These are phyloP conservation scores for Rosa hybrid DNA, from an alignment of 331 rosid genomes.

Conservation along the genomic window DNA sequence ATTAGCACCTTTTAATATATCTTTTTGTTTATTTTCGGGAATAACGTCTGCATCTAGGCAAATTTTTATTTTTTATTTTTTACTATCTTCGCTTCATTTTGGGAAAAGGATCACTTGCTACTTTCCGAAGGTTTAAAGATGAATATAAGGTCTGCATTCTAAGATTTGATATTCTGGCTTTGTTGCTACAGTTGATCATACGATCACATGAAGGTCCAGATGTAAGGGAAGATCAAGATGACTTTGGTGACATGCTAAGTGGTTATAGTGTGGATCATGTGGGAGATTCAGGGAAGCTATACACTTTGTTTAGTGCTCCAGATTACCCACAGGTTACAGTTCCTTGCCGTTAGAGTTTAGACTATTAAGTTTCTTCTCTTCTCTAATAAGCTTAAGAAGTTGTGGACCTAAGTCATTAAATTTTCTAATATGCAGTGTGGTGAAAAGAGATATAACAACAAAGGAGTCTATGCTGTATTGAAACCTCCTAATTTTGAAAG, in stretches of 20 bases:
- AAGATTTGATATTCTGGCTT: not conserved
- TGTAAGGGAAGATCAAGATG: conserved; percentile 66
- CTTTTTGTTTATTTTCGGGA: not conserved
- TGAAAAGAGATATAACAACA: conserved; percentile 58
- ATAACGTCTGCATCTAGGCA: not conserved
- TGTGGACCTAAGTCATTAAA: conserved; percentile 5
- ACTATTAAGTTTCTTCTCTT: not conserved
- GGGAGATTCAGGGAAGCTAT: conserved; percentile 74
- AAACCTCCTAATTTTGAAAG: conserved; percentile 61
- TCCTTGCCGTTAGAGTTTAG: conserved; percentile 6
- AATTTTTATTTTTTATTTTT: not conserved
- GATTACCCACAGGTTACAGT: conserved; percentile 83
- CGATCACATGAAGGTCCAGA: conserved; percentile 97
- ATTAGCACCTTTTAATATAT: not conserved
- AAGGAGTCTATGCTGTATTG: conserved; percentile 85
- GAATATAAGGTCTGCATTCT: not conserved
- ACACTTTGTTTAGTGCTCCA: conserved; percentile 87
- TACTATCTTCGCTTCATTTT: not conserved
- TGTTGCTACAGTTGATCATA: conserved; percentile 74
- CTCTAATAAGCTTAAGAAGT: not conserved
- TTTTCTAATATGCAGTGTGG: conserved; percentile 58
- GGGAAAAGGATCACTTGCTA: conserved; percentile 2
- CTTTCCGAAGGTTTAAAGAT: not conserved
- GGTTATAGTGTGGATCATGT: conserved; percentile 88
- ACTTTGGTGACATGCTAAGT: conserved; percentile 70